Conservation (phyloP, 345 rosid genomes). For the Lepidium aucheri region DNA sequence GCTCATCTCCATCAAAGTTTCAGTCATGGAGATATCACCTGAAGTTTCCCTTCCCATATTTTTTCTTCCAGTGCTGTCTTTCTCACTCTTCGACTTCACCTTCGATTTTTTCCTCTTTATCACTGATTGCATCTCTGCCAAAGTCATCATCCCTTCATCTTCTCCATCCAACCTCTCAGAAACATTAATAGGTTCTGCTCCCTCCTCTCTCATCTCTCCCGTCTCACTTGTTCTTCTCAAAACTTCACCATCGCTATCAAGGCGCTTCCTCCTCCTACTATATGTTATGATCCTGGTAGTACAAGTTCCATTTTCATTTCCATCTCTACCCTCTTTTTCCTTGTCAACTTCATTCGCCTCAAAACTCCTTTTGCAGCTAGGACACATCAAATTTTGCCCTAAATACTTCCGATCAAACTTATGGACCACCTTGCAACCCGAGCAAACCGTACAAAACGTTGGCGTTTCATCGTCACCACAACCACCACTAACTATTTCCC, state of each 20-base stretch:
- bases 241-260: conserved; percentile 25
- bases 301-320: conserved; percentile 13
- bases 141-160: conserved; percentile 63
- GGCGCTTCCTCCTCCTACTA: conserved; percentile 20
- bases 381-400: conserved; percentile 66
- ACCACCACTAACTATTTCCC: conserved; percentile 31
- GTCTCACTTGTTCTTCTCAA: conserved; percentile 11
- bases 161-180: conserved; percentile 28
- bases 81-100: conserved; percentile 29
- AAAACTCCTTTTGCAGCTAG: conserved; percentile 63
- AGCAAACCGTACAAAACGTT: conserved; percentile 62
- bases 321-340: conserved; percentile 22
- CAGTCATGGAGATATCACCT: conserved; percentile 13
- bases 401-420: conserved; percentile 72
- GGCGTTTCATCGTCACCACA: conserved; percentile 28
- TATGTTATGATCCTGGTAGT: conserved; percentile 5
- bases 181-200: conserved; percentile 26
- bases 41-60: conserved; percentile 19
- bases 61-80: conserved; percentile 5
- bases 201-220: conserved; percentile 37
- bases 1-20: conserved; percentile 24
- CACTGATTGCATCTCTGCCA: conserved; percentile 61
- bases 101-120: conserved; percentile 37
- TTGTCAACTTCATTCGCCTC: conserved; percentile 53
- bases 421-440: conserved; percentile 56